Evolutionary conservation across 2,329 filamentous ascomycete genomes (phyloP), one percentile per base, ranked within the genome.

Genomic region (Penicillium sp.): DNA sequence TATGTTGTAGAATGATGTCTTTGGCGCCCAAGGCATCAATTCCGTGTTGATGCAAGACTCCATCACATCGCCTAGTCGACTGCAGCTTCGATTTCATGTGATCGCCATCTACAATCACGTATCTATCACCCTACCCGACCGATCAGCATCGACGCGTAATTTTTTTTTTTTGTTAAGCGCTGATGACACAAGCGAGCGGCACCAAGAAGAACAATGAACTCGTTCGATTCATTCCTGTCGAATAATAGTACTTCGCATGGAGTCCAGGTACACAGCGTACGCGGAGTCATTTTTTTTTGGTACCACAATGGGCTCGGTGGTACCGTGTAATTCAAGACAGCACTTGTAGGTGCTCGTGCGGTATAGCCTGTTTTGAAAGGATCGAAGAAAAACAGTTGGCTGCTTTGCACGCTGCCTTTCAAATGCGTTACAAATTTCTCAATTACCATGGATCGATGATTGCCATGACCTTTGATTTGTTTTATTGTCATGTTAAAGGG

Each of bases 61-160:
- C 19, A n/a, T 46, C 48, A 29, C 26, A 24, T 39, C 33, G 29
- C 41, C 12, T 13, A 13, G 12, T n/a, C 31, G 22, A 45, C 9
- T 17, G 19, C 37, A 21, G 15, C 10, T 15, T 13, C 13, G 22
- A 39, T 45, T 13, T 13, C 32, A 35, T 32, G 13, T 31, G 43
- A 50, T 50, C 37, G 37, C 19, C 41, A 37, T 39, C 31, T 19
- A 32, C 15, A 32, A 41, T 31, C 37, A 50, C 24, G 10, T 24
- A 26, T 42, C 43, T 35, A 21, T 37, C 37, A 42, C 24, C 26
- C 10, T 37, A 31, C 21, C 32, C 26, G 32, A 41, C 32, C 28
- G 51, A 51, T 53, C 51, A 40, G 35, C 51, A 42, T n/a, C n/a
- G 41, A 51, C 43, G 43, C 51, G 48, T 53, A 43, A 47, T 35